Evolutionary conservation across 2,329 filamentous ascomycete genomes (phyloP), one percentile per base, ranked within the genome.

Genomic region (Leptographium wingfieldii): DNA sequence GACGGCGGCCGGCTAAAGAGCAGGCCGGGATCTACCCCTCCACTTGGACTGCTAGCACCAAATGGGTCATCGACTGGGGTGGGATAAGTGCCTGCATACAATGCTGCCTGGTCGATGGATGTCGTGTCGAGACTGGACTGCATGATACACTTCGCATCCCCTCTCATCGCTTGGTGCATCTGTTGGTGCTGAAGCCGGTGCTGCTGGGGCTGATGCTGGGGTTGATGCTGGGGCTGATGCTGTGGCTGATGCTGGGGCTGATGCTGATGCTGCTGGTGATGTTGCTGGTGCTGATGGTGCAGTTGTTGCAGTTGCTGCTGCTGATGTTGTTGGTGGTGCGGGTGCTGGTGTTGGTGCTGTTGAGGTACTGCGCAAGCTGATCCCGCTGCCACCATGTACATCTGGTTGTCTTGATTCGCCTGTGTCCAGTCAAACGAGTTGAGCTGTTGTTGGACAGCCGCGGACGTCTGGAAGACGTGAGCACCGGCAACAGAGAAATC

Each of bases 1-100:
- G 78, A 78, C 14, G 74, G 74, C 29, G 80, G 77, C 12, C 76
- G 74, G 63, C 77, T 80, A 66, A 82, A 81, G 9, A 86, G 70
- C 19, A 86, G 71, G 9, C 80, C 82, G 1, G 83, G 83, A 64
- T 86, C 75, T 6, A 86, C 81, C n/a, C 74, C 78, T 9, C 74
- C 74, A 33, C 69, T 72, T 6, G 76, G 72, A 55, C 71, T 74
- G 46, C 76, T 71, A 33, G 79, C 73, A 29, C 74, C 72, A 64
- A 84, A 84, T 0, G 78, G 73, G 61, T 82, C 76, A 10, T 81
- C 78, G 56, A 77, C 69, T 3, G 75, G 68, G 5, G 72, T 68
- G 33, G 73, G 68, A 62, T 78, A 80, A 6, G 73, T 73, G 25
- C 70, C 68, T 4, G 71, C 69, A 63, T 76, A 74, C 62, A 77